A percentile compares a stretch with the other conserved stretches of the same genome.
These are phyloP conservation scores for Phaeotremella skinneri DNA, from an alignment of 768 basidiomycete species.

Conservation along the genomic window DNA sequence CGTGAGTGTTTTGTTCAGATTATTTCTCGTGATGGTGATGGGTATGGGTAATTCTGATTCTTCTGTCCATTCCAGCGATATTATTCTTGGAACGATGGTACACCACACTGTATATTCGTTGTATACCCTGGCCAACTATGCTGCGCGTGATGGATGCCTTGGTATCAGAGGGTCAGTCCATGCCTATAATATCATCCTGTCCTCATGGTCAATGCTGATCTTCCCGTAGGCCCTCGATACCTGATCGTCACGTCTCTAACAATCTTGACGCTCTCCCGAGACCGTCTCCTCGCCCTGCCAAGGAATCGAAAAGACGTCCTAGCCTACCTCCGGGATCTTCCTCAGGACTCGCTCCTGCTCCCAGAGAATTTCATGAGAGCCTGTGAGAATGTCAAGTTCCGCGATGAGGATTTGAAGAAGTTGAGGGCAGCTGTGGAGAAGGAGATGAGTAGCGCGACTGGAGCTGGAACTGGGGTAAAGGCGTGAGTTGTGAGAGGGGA, in stretches of 20 bases:
- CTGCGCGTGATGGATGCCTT: slow-evolving; percentile 42
- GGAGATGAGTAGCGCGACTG: slow-evolving; percentile 31
- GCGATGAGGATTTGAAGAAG: slow-evolving; percentile 39
- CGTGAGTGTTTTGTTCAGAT: slow-evolving; percentile 22
- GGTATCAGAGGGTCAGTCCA: slow-evolving; percentile 38
- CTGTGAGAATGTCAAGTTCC: slow-evolving; percentile 36
- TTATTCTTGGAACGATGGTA: slow-evolving; percentile 43
- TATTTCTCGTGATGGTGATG: background rate
- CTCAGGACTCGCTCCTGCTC: slow-evolving; percentile 38
- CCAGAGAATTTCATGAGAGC: slow-evolving; percentile 45
- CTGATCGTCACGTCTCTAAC: slow-evolving; percentile 39
- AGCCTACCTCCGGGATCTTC: slow-evolving; percentile 33
- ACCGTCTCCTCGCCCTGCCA: slow-evolving; percentile 34
- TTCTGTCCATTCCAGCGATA: slow-evolving; percentile 26
- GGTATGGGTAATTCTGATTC: background rate
- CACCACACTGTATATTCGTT: slow-evolving; percentile 39
- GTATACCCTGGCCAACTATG: slow-evolving; percentile 45
- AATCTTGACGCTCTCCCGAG: slow-evolving; percentile 39
- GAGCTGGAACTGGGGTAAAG: too few relatives aligned
- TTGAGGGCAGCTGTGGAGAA: slow-evolving; percentile 39
- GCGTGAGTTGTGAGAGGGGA: too few relatives aligned
- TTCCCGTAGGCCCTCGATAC: slow-evolving; percentile 35
- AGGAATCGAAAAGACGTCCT: slow-evolving; percentile 23
- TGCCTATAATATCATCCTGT: background rate
- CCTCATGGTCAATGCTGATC: background rate